A percentile compares a stretch with the other conserved stretches of the same genome.
These are phyloP conservation scores for Aechmea fasciata DNA, from an alignment of 176 grass and related monocot species.

Conservation along the genomic window DNA sequence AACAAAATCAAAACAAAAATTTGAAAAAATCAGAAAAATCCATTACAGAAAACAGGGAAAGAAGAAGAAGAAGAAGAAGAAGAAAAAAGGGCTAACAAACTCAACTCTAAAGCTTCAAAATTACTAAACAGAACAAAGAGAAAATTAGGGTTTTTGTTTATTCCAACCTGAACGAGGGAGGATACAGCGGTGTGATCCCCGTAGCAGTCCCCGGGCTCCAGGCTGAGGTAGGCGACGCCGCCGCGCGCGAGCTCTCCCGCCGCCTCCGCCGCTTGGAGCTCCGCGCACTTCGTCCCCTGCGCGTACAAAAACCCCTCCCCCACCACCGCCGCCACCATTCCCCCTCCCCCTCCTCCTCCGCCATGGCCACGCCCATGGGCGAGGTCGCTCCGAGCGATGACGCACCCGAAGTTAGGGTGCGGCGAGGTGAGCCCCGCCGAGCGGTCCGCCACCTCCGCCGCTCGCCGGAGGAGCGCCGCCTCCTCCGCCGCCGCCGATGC, in stretches of 20 bases:
- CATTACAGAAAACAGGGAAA: neutral
- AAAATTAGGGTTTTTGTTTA: neutral
- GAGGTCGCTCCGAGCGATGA: conserved; percentile 34
- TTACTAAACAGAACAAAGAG: neutral
- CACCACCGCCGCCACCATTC: conserved; percentile 27
- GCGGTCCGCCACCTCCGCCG: conserved; percentile 64
- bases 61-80: neutral
- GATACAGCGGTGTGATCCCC: conserved; percentile 53
- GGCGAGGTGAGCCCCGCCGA: conserved; percentile 66
- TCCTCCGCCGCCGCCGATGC: conserved; percentile 19
- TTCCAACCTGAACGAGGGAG: conserved; percentile 65
- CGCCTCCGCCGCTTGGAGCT: conserved; percentile 55
- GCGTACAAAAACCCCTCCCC: conserved; percentile 84
- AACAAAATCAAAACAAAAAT: neutral
- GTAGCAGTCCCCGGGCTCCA: conserved; percentile 80
- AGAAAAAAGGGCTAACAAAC: neutral
- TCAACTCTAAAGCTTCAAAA: neutral
- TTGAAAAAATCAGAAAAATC: neutral
- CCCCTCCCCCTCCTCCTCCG: conserved; percentile 40
- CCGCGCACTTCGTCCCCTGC: conserved; percentile 76
- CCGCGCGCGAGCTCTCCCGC: conserved; percentile 58
- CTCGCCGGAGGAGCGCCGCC: conserved; percentile 34
- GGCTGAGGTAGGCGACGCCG: conserved; percentile 67
- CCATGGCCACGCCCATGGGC: too few species aligned
- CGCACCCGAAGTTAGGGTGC: conserved; percentile 88